Conservation (phyloP, 2,329 filamentous ascomycete genomes). For the Zasmidium citrigriseum region DNA sequence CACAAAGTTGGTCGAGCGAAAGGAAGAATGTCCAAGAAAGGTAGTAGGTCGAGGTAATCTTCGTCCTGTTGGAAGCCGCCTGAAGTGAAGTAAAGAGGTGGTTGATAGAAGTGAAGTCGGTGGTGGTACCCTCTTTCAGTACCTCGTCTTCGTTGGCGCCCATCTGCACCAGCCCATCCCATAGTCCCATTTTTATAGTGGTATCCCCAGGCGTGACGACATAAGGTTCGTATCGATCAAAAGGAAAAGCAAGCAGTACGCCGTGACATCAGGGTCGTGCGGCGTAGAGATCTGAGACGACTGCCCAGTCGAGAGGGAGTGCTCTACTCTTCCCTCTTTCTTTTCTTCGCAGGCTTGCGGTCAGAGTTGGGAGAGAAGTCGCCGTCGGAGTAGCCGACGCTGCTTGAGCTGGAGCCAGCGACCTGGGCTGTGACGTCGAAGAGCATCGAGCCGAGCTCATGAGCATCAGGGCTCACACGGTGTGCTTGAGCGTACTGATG, state of each 20-base stretch:
- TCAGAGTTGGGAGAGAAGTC: slow-evolving; percentile 27
- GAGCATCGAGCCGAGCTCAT: slow-evolving; percentile 71
- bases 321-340: slow-evolving; percentile 46
- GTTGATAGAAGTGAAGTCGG: not conserved
- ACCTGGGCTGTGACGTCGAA: slow-evolving; percentile 75
- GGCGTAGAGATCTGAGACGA: not conserved
- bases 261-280: not conserved
- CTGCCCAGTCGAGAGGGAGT: not conserved
- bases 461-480: slow-evolving; percentile 54
- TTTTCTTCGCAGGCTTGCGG: slow-evolving; percentile 40
- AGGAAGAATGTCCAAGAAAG: not conserved
- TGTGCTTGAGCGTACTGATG: slow-evolving; percentile 26
- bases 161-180: slow-evolving; percentile 12
- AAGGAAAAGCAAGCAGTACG: not conserved
- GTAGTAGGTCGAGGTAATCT: not conserved
- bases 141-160: not conserved
- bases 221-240: slow-evolving; percentile 14
- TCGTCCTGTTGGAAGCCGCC: not conserved
- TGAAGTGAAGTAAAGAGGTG: not conserved
- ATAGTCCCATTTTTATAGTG: slow-evolving; percentile 8
- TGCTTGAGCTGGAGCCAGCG: slow-evolving; percentile 58
- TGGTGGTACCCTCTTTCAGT: not conserved
- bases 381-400: slow-evolving; percentile 33
- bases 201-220: slow-evolving; percentile 16
- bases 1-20: not conserved